These are phyloP conservation scores for Cicer arietinum DNA, from an alignment of 306 rosid species.

Conservation along the genomic window DNA sequence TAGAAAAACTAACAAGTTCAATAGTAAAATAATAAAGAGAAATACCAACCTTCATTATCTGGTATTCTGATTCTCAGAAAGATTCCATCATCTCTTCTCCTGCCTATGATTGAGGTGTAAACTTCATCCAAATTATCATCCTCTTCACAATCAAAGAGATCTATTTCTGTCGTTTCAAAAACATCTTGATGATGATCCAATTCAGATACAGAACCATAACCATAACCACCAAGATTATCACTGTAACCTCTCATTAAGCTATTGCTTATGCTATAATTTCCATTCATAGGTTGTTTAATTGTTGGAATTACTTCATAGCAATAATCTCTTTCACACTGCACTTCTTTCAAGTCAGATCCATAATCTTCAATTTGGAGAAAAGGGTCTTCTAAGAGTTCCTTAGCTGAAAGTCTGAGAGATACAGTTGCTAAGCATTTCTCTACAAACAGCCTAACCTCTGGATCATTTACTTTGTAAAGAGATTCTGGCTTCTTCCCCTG, in stretches of 20 bases:
- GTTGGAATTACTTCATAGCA: conserved; percentile 64
- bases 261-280: conserved; percentile 46
- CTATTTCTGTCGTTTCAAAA: conserved; percentile 58
- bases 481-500: conserved; percentile 91
- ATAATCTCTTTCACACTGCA: conserved; percentile 55
- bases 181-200: conserved; percentile 52
- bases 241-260: conserved; percentile 53
- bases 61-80: conserved; percentile 91
- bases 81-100: conserved; percentile 74
- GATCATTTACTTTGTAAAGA: conserved; percentile 74
- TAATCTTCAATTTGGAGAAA: conserved; percentile 80
- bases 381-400: conserved; percentile 82
- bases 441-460: conserved; percentile 74
- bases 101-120: conserved; percentile 77
- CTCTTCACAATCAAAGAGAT: conserved; percentile 76
- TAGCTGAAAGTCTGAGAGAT: conserved; percentile 80
- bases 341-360: conserved; percentile 56
- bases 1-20: conserved; percentile 26
- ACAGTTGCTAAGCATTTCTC: conserved; percentile 91
- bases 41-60: conserved; percentile 85
- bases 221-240: conserved; percentile 52
- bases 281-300: conserved; percentile 58
- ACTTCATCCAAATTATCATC: conserved; percentile 66
- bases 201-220: conserved; percentile 55
- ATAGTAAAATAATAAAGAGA: conserved; percentile 23